phyloP scores from a whole-genome alignment of 768 basidiomycete genomes.

The Clavaria fumosa region DNA sequence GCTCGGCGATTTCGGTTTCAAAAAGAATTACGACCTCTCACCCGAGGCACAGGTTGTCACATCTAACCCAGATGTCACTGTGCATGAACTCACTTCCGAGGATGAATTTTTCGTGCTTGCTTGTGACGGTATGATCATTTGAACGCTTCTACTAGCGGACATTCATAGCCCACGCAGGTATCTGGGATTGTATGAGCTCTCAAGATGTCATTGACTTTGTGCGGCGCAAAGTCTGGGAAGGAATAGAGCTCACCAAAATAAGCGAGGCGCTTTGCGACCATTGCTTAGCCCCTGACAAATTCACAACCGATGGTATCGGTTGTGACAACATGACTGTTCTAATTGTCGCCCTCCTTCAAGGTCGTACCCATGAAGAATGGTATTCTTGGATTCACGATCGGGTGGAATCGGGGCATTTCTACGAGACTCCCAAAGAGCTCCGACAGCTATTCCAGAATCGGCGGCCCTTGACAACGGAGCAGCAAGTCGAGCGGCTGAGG shows the following conservation, averaged over 20 bases:
- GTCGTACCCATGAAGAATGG: conserved; percentile 86
- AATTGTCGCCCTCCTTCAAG: conserved; percentile 76
- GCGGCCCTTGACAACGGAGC: conserved; percentile 44
- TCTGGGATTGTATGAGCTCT: conserved; percentile 94
- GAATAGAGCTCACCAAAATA: conserved; percentile 67
- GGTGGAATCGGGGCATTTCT: conserved; percentile 61
- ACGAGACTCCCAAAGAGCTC: conserved; percentile 55
- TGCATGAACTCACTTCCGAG: conserved; percentile 68
- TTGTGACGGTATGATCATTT: conserved; percentile 65
- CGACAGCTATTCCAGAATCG: conserved; percentile 66
- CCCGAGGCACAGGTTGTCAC: conserved; percentile 94
- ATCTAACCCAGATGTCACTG: conserved; percentile 78
- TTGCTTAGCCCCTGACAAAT: conserved; percentile 88
- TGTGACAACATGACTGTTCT: conserved; percentile 99
- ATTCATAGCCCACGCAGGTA: conserved; percentile 37
- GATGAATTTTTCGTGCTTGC: conserved; percentile 96
- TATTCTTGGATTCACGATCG: conserved; percentile 77
- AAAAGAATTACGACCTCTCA: conserved; percentile 69
- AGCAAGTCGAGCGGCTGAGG: conserved; percentile 41
- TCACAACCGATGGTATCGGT: conserved; percentile 82
- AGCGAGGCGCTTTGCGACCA: conserved; percentile 82
- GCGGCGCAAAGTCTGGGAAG: conserved; percentile 65
- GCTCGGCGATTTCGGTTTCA: conserved; percentile 96
- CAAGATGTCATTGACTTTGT: conserved; percentile 88
- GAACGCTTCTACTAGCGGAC: conserved; percentile 3